Conservation (phyloP, 164 flowering plant species). For the Magnolia officinalis region DNA sequence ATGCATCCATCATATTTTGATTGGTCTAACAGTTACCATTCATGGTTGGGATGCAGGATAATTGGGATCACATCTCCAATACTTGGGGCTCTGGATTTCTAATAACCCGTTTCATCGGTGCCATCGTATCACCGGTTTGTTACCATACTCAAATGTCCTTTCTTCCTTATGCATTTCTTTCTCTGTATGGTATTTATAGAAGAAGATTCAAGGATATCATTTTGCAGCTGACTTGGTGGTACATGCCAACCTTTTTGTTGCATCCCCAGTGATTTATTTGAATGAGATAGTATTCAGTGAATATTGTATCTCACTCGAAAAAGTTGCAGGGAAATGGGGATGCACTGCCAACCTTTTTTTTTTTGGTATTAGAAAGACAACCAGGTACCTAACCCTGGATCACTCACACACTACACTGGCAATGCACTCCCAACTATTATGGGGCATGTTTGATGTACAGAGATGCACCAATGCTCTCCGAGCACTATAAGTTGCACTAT, state of each 20-base stretch:
- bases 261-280: not conserved
- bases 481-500: no score
- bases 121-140: slow-evolving; percentile 70
- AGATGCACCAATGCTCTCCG: no score
- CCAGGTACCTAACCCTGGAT: no score
- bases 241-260: not conserved
- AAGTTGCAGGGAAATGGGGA: no score
- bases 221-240: not conserved
- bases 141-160: not conserved
- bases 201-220: not conserved
- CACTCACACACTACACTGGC: not conserved
- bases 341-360: no score
- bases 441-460: not conserved
- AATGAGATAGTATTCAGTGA: no score
- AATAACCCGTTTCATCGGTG: slow-evolving; percentile 65
- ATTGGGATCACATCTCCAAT: slow-evolving; percentile 67
- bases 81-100: slow-evolving; percentile 80
- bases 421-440: not conserved
- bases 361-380: no score
- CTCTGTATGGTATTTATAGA: not conserved
- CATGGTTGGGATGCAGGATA: slow-evolving; percentile 44
- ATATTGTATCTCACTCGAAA: no score
- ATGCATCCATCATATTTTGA: not conserved
- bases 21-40: not conserved
- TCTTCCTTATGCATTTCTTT: not conserved